Evolutionary conservation across 352 stramenopile genomes (phyloP), one percentile per base, ranked within the genome.

Genomic region (Globisporangium cylindrosporum): DNA sequence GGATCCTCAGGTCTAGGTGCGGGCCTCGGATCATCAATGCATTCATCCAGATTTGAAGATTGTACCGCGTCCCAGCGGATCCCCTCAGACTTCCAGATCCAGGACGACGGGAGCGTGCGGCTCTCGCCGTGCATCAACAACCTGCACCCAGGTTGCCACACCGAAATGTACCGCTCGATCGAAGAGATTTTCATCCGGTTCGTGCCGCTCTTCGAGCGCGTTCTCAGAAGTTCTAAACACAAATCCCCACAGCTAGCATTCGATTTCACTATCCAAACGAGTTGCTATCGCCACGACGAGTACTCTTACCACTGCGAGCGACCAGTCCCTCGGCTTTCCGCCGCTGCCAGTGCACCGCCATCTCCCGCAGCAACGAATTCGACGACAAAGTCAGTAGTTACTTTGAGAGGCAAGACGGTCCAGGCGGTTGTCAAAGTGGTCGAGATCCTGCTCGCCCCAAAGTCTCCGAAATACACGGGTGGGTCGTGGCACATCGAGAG

Each of bases 61-160:
- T 1, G 62, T 7, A 64, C n/a, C n/a, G 41, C 25, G 12, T 86
- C 74, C 54, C 76, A 86, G 53, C 86, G 77, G 78, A 73, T 86
- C 29, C 72, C 80, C 7, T 70, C 71, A 4, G 75, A 82, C 8
- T 69, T 88, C 32, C 0, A 54, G 0, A 66, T 86, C 9, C 6
- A 38, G 0, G 64, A 67, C 3, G 59, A 64, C 27, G 75, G 75
- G 0, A 15, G 64, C 1, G 72, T 73, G 2, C 69, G 54, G 10
- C 74, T 71, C 12, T 14, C 72, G 38, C 80, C 78, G 20, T 88
- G 83, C 60, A 84, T 88, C 69, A 88, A 84, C 70, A 86, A 83
- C 58, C 59, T 86, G 27, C 76, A 86, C n/a, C 80, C 78, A 5
- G 56, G 51, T 1, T 36, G 69, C 3, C 65, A 76, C 29, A 18